These are phyloP conservation scores for Chondrus crispus DNA, from an alignment of 23 red algal genomes.

Conservation along the genomic window DNA sequence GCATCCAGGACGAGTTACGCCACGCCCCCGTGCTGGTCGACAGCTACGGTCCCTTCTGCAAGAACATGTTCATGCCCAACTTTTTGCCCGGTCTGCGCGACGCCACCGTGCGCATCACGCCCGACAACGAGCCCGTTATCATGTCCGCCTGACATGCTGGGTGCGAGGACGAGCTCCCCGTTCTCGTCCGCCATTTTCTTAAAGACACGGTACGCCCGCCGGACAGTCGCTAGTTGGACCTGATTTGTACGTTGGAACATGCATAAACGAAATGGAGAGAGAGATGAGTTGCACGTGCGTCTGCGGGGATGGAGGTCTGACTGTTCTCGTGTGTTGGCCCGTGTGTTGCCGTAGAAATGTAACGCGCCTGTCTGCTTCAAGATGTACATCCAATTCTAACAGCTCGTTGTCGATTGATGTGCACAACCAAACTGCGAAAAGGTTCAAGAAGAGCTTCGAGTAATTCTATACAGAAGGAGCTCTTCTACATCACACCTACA, in stretches of 20 bases:
- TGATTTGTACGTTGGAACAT: constrained; percentile 79
- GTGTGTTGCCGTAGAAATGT: too few relatives aligned
- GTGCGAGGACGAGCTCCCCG: constrained; percentile 79
- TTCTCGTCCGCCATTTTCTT: constrained; percentile 81
- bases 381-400: too few relatives aligned
- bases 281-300: too few relatives aligned
- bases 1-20: constrained; percentile 31
- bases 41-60: constrained; percentile 96
- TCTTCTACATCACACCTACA: too few relatives aligned
- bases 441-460: too few relatives aligned
- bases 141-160: constrained; percentile 77
- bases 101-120: constrained; percentile 66
- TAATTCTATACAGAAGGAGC: too few relatives aligned
- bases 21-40: constrained; percentile 70
- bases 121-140: constrained; percentile 65
- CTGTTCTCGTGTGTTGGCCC: too few relatives aligned
- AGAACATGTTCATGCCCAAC: constrained; percentile 87
- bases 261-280: too few relatives aligned
- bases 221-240: constrained; percentile 71
- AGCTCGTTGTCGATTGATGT: too few relatives aligned
- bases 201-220: constrained; percentile 1
- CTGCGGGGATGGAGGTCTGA: too few relatives aligned
- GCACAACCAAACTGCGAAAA: too few relatives aligned
- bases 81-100: constrained; percentile 30
- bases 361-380: too few relatives aligned